Conservation (phyloP, 1,284 basidiomycete species). For the Peniophora sp. region DNA sequence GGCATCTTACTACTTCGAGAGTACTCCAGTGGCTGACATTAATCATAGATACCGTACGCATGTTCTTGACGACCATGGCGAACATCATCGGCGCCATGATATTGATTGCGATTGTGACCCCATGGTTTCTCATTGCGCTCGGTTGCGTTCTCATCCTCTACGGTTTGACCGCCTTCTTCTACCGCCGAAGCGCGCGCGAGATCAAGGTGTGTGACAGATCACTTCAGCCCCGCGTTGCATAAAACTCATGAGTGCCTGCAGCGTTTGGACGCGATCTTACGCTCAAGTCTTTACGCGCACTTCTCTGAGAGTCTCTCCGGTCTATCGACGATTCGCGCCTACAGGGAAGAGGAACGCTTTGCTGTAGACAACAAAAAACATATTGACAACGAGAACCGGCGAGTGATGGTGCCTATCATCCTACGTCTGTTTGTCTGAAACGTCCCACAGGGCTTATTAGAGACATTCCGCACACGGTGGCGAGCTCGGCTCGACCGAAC, state of each 20-base stretch:
- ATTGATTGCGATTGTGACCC: conserved; percentile 70
- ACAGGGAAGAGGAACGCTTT: conserved; percentile 68
- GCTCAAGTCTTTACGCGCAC: conserved; percentile 73
- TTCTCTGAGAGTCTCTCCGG: conserved; percentile 85
- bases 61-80: conserved; percentile 58
- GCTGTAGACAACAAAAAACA: conserved; percentile 64
- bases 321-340: conserved; percentile 82
- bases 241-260: background rate
- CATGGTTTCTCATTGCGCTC: conserved; percentile 80
- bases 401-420: no score
- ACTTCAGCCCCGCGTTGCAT: background rate
- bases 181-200: conserved; percentile 83
- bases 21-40: background rate
- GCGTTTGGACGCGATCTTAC: conserved; percentile 50
- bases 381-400: conserved; percentile 83
- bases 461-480: no score
- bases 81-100: conserved; percentile 70
- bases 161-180: conserved; percentile 69
- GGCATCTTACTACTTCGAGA: conserved; percentile 3
- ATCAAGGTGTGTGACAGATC: conserved; percentile 50
- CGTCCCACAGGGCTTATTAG: no score
- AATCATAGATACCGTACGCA: conserved; percentile 60
- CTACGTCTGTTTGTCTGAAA: no score
- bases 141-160: conserved; percentile 51
- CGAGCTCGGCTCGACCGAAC: no score